phyloP scores from a whole-genome alignment of 2,329 filamentous ascomycete species.

The Phoma herbarum region DNA sequence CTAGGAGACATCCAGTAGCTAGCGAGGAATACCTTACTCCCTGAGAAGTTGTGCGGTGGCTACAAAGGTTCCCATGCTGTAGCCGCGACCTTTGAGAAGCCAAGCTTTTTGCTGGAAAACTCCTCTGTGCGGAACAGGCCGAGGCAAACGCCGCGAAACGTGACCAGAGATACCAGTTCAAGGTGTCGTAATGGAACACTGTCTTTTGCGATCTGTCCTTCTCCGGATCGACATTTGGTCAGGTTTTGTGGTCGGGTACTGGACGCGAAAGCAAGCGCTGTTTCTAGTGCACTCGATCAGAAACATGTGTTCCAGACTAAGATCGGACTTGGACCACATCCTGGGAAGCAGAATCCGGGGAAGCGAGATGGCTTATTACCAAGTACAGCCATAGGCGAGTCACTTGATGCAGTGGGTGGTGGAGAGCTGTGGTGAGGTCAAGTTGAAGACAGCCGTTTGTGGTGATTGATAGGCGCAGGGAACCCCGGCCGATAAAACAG shows the following conservation, averaged over 20 bases:
- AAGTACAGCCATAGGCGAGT: neutral
- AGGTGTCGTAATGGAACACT: neutral
- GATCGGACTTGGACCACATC: neutral
- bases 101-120: no score
- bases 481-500: neutral
- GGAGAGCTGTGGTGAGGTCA: neutral
- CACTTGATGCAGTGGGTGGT: neutral
- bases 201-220: neutral
- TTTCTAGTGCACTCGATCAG: neutral
- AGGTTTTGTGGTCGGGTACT: neutral
- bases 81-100: no score
- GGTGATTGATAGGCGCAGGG: neutral
- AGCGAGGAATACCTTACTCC: no score
- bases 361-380: neutral
- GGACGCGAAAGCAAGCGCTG: neutral
- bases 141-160: neutral
- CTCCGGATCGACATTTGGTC: neutral
- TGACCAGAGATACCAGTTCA: neutral
- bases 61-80: no score
- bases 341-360: neutral
- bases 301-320: neutral
- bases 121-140: neutral
- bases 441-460: slow-evolving; percentile 4
- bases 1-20: no score
- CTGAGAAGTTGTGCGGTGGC: no score